These are phyloP conservation scores for Cyberlindnera samutprakarnensis DNA, from an alignment of 805 yeast genomes.

Conservation along the genomic window DNA sequence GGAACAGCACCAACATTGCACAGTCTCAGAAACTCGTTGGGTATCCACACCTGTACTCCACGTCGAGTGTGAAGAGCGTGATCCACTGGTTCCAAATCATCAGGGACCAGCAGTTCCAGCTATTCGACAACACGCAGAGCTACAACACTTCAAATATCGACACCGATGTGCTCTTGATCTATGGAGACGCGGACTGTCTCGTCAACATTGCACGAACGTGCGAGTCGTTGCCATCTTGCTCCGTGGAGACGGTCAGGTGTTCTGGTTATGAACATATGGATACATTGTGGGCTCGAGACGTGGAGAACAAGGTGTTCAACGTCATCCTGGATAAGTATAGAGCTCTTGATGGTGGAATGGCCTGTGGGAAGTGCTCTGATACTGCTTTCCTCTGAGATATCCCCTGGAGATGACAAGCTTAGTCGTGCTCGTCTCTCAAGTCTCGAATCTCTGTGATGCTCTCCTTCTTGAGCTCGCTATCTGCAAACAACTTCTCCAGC, in stretches of 20 bases:
- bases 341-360: conserved; percentile 10
- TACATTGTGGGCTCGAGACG: conserved; percentile 68
- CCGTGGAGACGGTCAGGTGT: conserved; percentile 34
- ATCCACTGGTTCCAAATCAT: conserved; percentile 87
- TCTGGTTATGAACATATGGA: conserved; percentile 71
- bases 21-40: conserved; percentile 59
- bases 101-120: conserved; percentile 56
- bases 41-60: conserved; percentile 76
- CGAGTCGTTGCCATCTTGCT: conserved; percentile 37
- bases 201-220: conserved; percentile 62
- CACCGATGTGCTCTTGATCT: conserved; percentile 54
- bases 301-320: conserved; percentile 29
- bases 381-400: too few species aligned
- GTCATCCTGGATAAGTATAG: conserved; percentile 43
- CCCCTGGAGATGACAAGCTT: too few species aligned
- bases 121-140: conserved; percentile 53
- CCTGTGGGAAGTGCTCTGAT: too few species aligned
- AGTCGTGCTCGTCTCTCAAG: conserved; percentile 34
- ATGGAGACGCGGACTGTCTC: conserved; percentile 63
- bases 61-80: conserved; percentile 73
- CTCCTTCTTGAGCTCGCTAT: conserved; percentile 27
- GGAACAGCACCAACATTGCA: conserved; percentile 63
- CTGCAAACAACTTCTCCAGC: conserved; percentile 33
- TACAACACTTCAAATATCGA: conserved; percentile 32
- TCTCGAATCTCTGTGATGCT: conserved; percentile 33